phyloP scores from a whole-genome alignment of 768 basidiomycete species.

The Auricularia auricula-judae region DNA sequence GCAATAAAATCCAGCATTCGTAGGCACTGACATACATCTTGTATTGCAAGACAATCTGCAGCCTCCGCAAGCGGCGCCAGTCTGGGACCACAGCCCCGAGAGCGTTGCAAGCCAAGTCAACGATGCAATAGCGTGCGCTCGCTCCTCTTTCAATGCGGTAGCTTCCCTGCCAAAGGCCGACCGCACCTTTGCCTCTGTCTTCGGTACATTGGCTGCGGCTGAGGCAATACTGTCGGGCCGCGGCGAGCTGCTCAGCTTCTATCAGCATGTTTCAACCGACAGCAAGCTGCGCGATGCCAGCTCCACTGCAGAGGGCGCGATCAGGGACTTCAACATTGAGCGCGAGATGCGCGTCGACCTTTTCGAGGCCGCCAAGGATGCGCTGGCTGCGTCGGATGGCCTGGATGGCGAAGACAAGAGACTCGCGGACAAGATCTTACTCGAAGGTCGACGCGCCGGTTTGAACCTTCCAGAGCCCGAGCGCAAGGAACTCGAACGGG shows the following conservation, averaged over 20 bases:
- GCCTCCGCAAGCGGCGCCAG: background rate
- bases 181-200: background rate
- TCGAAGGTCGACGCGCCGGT: slow-evolving; percentile 73
- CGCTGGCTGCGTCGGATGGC: slow-evolving; percentile 26
- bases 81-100: background rate
- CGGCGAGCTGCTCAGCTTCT: slow-evolving; percentile 59
- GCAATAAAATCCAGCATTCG: too few relatives aligned
- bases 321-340: slow-evolving; percentile 68
- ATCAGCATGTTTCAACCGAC: slow-evolving; percentile 68
- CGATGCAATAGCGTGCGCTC: background rate
- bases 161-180: background rate
- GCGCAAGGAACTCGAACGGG: slow-evolving; percentile 38
- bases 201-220: slow-evolving; percentile 38
- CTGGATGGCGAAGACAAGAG: slow-evolving; percentile 59
- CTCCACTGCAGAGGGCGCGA: slow-evolving; percentile 57
- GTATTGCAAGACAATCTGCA: background rate
- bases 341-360: slow-evolving; percentile 74
- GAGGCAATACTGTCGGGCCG: slow-evolving; percentile 43
- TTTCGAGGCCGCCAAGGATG: slow-evolving; percentile 47
- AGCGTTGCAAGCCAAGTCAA: background rate
- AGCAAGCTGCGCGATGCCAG: slow-evolving; percentile 77
- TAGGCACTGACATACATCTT: too few relatives aligned
- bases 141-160: background rate
- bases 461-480: slow-evolving; percentile 59
- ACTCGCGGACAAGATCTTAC: slow-evolving; percentile 68